Percentiles rank a stretch among this genome's conserved stretches.
Evolutionary conservation across 2,329 filamentous ascomycete genomes (phyloP).

Genomic region (Fonsecaea pedrosoi): DNA sequence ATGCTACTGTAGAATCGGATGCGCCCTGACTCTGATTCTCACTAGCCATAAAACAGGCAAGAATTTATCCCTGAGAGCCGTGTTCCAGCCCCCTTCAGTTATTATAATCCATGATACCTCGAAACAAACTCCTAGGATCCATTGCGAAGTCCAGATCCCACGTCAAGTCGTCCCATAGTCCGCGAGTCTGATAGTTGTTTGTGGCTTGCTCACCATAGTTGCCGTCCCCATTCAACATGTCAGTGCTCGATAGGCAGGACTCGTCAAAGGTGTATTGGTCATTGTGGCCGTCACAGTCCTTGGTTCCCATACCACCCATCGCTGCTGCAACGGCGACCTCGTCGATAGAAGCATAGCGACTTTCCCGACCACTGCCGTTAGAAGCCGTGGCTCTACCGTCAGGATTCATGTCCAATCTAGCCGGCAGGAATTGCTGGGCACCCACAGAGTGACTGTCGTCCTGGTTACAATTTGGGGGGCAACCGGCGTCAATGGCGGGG

Average conservation of each 20-base stretch:
- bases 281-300: not conserved
- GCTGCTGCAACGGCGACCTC: not conserved
- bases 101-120: slow-evolving; percentile 17
- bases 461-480: not conserved
- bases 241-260: slow-evolving; percentile 7
- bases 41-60: not conserved
- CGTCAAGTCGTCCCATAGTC: slow-evolving; percentile 20
- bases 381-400: not conserved
- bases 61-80: not conserved
- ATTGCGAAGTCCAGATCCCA: slow-evolving; percentile 17
- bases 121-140: slow-evolving; percentile 9
- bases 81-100: not conserved
- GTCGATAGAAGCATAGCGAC: not conserved
- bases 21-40: not conserved
- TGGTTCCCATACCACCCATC: slow-evolving; percentile 6
- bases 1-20: not conserved
- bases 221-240: not conserved
- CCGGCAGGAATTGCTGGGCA: not conserved
- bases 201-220: slow-evolving; percentile 6
- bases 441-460: not conserved
- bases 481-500: not conserved
- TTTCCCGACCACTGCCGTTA: not conserved
- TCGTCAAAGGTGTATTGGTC: slow-evolving; percentile 7
- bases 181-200: not conserved
- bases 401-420: not conserved